Evolutionary conservation across 176 grass and related monocot species (phyloP).

Genomic region (Musa beccarii): DNA sequence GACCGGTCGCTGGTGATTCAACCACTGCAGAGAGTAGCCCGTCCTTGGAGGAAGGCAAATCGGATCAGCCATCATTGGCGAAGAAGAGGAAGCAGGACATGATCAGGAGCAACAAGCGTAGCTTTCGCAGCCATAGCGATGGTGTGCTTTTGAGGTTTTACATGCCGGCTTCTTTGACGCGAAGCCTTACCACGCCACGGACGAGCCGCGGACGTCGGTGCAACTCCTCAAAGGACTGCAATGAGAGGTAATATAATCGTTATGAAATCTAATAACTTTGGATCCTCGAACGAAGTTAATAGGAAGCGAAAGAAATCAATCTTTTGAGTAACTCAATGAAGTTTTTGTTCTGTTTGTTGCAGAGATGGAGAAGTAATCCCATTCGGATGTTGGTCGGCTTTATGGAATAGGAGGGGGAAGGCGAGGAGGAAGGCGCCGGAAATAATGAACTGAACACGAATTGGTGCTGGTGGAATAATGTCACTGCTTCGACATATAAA

Average conservation of each 20-base stretch:
- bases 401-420: background rate
- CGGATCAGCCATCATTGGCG: too few relatives aligned
- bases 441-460: background rate
- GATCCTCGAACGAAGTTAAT: too few relatives aligned
- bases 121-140: constrained; percentile 65
- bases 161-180: constrained; percentile 52
- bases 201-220: constrained; percentile 8
- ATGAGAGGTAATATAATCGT: constrained; percentile 29
- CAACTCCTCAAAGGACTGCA: constrained; percentile 17
- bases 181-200: constrained; percentile 66
- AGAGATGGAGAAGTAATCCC: background rate
- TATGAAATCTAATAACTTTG: too few relatives aligned
- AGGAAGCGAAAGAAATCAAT: too few relatives aligned
- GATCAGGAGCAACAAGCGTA: constrained; percentile 23
- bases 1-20: background rate
- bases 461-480: too few relatives aligned
- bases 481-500: too few relatives aligned
- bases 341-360: background rate
- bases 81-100: constrained; percentile 27
- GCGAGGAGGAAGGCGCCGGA: background rate
- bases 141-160: constrained; percentile 89
- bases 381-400: background rate
- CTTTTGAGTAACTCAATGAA: too few relatives aligned
- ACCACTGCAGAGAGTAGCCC: background rate
- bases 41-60: background rate